Evolutionary conservation across 78 protist species (phyloP).

Genomic region (Isochrysis galbana): DNA sequence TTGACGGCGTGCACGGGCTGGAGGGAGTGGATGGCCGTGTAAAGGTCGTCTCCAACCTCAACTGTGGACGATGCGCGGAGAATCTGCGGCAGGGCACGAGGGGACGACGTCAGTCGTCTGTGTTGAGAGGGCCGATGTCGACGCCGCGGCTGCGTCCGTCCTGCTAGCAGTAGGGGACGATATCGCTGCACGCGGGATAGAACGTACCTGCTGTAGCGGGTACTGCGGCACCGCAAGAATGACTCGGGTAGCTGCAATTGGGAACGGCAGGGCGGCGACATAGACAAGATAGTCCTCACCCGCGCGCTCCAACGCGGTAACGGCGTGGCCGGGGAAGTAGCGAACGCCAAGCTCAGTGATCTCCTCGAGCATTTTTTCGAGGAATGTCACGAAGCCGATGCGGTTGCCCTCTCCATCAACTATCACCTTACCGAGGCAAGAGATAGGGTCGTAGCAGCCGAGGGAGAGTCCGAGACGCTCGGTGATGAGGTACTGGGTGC

Average conservation of each 20-base stretch:
- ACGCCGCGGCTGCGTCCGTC: too few relatives aligned
- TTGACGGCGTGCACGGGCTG: constrained; percentile 6
- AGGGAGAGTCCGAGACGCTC: background rate
- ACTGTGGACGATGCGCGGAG: background rate
- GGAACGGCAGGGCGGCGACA: background rate
- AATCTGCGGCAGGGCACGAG: too few relatives aligned
- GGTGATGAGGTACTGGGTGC: background rate
- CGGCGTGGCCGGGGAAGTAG: background rate
- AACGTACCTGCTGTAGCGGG: background rate
- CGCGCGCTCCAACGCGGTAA: background rate
- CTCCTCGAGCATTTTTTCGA: background rate
- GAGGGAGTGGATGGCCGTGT: background rate
- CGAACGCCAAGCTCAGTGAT: background rate
- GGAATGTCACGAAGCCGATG: background rate
- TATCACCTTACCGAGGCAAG: background rate
- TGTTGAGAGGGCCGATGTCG: too few relatives aligned
- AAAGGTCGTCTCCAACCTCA: background rate
- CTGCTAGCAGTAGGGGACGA: background rate
- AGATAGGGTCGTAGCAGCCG: background rate
- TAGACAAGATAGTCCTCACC: background rate
- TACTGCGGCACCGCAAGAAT: background rate
- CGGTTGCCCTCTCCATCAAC: background rate
- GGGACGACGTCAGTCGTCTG: too few relatives aligned
- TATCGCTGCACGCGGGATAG: background rate
- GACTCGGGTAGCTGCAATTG: background rate